Evolutionary conservation across 2,329 filamentous ascomycete species (phyloP).

Genomic region (Fusarium staphyleae): DNA sequence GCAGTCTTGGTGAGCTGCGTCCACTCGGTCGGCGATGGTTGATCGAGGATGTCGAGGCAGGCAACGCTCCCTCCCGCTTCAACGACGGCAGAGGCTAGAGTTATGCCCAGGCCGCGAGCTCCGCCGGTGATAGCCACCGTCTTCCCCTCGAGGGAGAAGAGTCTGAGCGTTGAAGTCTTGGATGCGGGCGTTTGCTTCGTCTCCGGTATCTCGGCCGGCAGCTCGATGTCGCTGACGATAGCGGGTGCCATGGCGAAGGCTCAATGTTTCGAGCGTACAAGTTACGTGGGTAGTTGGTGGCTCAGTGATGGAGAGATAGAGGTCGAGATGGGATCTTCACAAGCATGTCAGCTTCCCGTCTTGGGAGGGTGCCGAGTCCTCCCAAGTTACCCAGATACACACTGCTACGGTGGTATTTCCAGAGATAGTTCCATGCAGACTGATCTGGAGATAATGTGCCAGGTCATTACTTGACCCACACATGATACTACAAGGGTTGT

Average conservation of each 20-base stretch:
- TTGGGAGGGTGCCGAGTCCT: background rate
- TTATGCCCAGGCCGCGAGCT: slow-evolving; percentile 58
- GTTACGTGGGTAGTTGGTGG: too few relatives aligned
- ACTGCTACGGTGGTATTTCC: background rate
- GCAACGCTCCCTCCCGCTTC: slow-evolving; percentile 59
- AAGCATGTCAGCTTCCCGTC: slow-evolving; percentile 10
- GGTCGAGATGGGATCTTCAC: background rate
- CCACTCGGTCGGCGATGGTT: slow-evolving; percentile 51
- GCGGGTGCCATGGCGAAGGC: slow-evolving; percentile 36
- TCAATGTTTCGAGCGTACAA: background rate
- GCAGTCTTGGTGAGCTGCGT: slow-evolving; percentile 51
- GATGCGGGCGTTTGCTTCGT: slow-evolving; percentile 44
- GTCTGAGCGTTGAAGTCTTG: slow-evolving; percentile 38
- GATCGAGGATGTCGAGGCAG: slow-evolving; percentile 54
- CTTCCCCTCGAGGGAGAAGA: slow-evolving; percentile 55
- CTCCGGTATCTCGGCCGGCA: slow-evolving; percentile 42
- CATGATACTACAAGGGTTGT: background rate
- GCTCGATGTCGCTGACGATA: slow-evolving; percentile 42
- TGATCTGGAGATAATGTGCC: too few relatives aligned
- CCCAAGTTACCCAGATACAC: background rate
- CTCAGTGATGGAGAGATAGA: background rate
- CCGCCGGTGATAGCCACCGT: slow-evolving; percentile 59
- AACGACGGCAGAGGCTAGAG: slow-evolving; percentile 55
- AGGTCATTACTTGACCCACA: background rate
- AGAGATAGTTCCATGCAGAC: slow-evolving; percentile 28